These are phyloP conservation scores for Mortierella sp. DNA, from an alignment of 371 early-diverging fungal species.

Conservation along the genomic window DNA sequence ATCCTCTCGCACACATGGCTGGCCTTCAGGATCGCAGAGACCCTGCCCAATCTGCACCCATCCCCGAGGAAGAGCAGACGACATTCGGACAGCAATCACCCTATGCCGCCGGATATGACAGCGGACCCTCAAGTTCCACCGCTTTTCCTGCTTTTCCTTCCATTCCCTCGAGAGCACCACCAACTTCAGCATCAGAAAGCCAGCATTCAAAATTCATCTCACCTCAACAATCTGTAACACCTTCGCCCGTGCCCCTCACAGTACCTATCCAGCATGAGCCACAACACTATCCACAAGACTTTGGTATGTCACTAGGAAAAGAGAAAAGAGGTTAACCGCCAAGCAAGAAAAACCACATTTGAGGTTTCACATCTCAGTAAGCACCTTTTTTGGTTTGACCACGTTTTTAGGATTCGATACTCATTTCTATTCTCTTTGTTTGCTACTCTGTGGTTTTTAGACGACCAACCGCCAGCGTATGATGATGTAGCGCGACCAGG, in stretches of 20 bases:
- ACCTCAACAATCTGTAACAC: background rate
- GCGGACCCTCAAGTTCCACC: background rate
- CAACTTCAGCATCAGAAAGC: background rate
- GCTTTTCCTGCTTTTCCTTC: background rate
- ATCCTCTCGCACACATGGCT: background rate
- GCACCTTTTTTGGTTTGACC: too few relatives aligned
- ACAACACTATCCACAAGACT: background rate
- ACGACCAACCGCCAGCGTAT: background rate
- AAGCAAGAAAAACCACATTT: too few relatives aligned
- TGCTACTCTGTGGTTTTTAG: background rate
- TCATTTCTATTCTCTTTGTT: background rate
- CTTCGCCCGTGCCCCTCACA: background rate
- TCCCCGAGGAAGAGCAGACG: constrained; percentile 2
- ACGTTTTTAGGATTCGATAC: too few relatives aligned
- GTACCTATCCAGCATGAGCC: background rate
- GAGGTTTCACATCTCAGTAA: too few relatives aligned
- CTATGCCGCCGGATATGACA: background rate
- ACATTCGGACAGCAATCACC: background rate
- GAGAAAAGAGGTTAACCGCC: background rate
- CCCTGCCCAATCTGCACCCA: background rate
- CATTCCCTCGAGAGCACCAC: background rate
- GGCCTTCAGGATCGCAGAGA: background rate
- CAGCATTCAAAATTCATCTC: background rate
- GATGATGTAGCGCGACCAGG: background rate
- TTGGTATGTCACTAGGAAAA: background rate